Evolutionary conservation across 2,329 filamentous ascomycete genomes (phyloP), one percentile per base, ranked within the genome.

Genomic region (Parasarocladium wereldwijsianum): DNA sequence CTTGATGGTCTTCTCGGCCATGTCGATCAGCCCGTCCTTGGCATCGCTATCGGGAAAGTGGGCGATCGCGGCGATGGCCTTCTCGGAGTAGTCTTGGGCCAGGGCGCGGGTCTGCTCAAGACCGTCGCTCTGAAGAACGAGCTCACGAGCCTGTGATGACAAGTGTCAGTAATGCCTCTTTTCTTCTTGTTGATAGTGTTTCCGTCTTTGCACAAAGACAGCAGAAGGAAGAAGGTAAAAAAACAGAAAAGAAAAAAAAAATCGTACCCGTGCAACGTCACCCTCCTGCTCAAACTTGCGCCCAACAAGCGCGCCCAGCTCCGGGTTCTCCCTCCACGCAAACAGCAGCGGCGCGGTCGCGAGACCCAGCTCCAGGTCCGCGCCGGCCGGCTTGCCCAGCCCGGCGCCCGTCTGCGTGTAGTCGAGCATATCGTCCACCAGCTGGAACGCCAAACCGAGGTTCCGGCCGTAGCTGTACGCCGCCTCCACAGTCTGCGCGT

Each of bases 391-490:
- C 58, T 98, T 98, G 15, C 90, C 90, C 24, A 98, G 60, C 50
- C 94, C 85, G 35, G 71, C 67, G 24, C 76, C 84, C 32, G 70
- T 84, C 37, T 84, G 71, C 0, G 90, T 96, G 52, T 96, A 98
- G 54, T 98, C 90, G 43, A 98, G 65, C 79, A 98, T 82, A 50
- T 98, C 90, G 50, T 98, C 90, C 11, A 98, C 87, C 8, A 98
- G 67, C 63, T 98, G 90, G 58, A 98, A 98, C 2, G 90, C 90
- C 32, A 98, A 58, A 2, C 90, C 90, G 26, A 98, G 54, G 44
- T 98, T 96, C 55, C 84, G 84, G 31, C 90, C 90, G 47, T 96
- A 98, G 11, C 69, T 56, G 49, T 98, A 98, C 2, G 87, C 83
- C 8, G 85, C 81, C 40, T 98, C 86, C 3, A 94, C 83, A 2